A percentile compares a stretch with the other conserved stretches of the same genome.
Evolutionary conservation across 1,284 basidiomycete species (phyloP).

Genomic region (Sanguinoderma infundibulare): DNA sequence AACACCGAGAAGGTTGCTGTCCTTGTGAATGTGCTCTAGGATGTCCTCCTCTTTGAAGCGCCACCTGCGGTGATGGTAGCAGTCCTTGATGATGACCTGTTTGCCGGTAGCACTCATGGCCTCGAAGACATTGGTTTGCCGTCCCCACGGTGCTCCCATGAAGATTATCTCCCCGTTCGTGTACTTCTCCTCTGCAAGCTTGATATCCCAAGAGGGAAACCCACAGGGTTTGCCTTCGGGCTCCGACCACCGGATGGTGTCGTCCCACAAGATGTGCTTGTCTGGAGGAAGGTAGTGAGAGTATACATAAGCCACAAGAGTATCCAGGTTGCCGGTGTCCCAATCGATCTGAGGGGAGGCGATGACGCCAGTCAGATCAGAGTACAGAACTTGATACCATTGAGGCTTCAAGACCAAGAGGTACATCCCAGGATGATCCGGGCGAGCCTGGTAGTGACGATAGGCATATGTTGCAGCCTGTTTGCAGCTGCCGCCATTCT

Average conservation of each 20-base stretch:
- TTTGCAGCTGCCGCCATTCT: not conserved
- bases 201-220: not conserved
- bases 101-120: not conserved
- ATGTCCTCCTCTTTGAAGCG: not conserved
- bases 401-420: conserved; percentile 7
- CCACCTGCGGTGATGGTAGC: not conserved
- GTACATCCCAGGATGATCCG: conserved; percentile 11
- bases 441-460: conserved; percentile 12
- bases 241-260: not conserved
- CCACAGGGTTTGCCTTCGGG: not conserved
- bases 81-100: not conserved
- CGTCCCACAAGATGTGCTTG: not conserved
- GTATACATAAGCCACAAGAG: no score
- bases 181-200: not conserved
- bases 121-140: not conserved
- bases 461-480: conserved; percentile 7
- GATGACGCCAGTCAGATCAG: conserved; percentile 1
- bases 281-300: no score
- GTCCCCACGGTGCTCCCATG: not conserved
- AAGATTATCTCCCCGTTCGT: not conserved
- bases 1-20: not conserved
- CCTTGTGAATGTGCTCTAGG: not conserved
- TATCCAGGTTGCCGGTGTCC: no score
- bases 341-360: conserved; percentile 4
- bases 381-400: conserved; percentile 12